phyloP scores from a whole-genome alignment of 805 yeast genomes.

The Candida krabiensis region DNA sequence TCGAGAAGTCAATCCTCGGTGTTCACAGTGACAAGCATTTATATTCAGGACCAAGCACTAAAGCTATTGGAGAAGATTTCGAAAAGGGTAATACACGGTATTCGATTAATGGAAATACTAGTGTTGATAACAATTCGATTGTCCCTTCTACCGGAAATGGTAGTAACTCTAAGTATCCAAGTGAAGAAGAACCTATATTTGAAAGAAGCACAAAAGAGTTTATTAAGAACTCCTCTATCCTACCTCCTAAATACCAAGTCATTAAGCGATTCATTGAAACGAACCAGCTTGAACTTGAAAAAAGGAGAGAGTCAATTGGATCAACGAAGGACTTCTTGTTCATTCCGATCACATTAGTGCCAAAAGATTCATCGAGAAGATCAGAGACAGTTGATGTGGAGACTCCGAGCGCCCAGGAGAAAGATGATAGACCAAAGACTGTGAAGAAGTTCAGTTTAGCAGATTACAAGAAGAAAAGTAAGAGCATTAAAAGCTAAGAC shows the following conservation, averaged over 20 bases:
- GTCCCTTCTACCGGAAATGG: neutral
- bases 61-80: neutral
- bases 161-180: too few species aligned
- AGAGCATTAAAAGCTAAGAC: constrained; percentile 11
- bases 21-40: neutral
- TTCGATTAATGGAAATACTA: neutral
- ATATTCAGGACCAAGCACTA: neutral
- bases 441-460: constrained; percentile 71
- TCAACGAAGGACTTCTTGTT: constrained; percentile 7
- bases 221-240: constrained; percentile 14
- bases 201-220: constrained; percentile 10
- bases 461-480: constrained; percentile 59
- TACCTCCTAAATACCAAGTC: constrained; percentile 24
- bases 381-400: constrained; percentile 9
- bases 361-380: constrained; percentile 10
- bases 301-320: neutral
- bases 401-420: constrained; percentile 6
- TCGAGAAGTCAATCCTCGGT: constrained; percentile 8
- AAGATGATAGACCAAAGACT: constrained; percentile 31
- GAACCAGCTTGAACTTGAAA: neutral
- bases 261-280: constrained; percentile 19
- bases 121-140: neutral
- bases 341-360: constrained; percentile 16
- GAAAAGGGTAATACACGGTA: too few species aligned
- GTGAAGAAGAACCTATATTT: constrained; percentile 7